Percentiles rank a stretch among this genome's conserved stretches.
Conservation (phyloP, 1,139 yeast species). For the Candida tetrigidarum region DNA sequence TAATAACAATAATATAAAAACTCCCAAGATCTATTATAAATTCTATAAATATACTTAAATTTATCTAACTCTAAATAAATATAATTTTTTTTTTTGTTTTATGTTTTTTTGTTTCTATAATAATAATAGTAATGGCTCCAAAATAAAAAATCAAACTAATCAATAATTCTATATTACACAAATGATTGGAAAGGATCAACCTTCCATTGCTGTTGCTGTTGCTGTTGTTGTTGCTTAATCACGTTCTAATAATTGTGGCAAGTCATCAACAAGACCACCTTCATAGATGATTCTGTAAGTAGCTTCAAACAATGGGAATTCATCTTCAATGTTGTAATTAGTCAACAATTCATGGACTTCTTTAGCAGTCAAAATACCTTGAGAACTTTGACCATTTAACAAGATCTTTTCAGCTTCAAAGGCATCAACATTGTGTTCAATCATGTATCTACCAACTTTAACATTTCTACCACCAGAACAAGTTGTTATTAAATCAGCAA, state of each 20-base stretch:
- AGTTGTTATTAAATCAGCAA: slow-evolving; percentile 94
- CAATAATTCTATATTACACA: slow-evolving; percentile 2
- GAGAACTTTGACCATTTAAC: slow-evolving; percentile 93
- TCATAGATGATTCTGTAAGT: slow-evolving; percentile 84
- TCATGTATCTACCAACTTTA: slow-evolving; percentile 81
- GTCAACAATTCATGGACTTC: slow-evolving; percentile 87
- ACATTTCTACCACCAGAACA: slow-evolving; percentile 97
- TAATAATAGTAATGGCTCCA: no score
- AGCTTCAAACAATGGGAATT: slow-evolving; percentile 88
- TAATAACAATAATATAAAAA: not conserved
- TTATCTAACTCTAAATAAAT: no score
- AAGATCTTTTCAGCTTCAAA: slow-evolving; percentile 80
- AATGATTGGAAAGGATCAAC: slow-evolving; percentile 6
- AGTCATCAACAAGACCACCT: slow-evolving; percentile 61
- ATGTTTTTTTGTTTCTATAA: no score
- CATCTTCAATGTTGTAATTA: slow-evolving; percentile 59
- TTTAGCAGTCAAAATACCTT: slow-evolving; percentile 86
- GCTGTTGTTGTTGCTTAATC: no score
- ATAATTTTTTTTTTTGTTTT: not conserved
- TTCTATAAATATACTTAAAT: slow-evolving; percentile 1
- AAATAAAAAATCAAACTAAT: slow-evolving; percentile 2
- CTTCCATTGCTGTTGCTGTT: not conserved
- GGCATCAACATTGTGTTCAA: slow-evolving; percentile 70
- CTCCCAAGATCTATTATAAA: slow-evolving; percentile 1
- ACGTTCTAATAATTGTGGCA: slow-evolving; percentile 63